These are phyloP conservation scores for Microsporum canis DNA, from an alignment of 2,329 filamentous ascomycete species.

Conservation along the genomic window DNA sequence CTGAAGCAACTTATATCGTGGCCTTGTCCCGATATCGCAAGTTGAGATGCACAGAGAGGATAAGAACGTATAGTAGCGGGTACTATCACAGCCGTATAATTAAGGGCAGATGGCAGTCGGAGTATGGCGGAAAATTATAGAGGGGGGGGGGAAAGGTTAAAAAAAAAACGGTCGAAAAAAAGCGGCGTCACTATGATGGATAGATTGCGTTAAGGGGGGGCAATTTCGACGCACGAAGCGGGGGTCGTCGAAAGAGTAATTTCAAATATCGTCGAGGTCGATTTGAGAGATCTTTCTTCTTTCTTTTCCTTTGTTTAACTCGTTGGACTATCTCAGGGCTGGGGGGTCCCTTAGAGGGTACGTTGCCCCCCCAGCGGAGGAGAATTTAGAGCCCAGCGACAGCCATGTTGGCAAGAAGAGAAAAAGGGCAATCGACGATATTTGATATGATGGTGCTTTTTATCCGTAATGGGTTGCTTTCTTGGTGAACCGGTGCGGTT, in stretches of 20 bases:
- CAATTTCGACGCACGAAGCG: slow-evolving; percentile 50
- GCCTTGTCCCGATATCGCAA: neutral
- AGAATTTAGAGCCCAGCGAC: slow-evolving; percentile 86
- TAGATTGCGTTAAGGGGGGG: slow-evolving; percentile 18
- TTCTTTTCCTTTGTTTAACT: slow-evolving; percentile 27
- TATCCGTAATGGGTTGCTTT: slow-evolving; percentile 6
- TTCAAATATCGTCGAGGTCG: slow-evolving; percentile 44
- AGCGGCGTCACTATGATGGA: neutral
- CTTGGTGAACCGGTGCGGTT: neutral
- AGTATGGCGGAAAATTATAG: neutral
- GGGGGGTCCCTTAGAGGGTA: slow-evolving; percentile 25
- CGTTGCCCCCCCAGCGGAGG: slow-evolving; percentile 52
- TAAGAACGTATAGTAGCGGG: neutral
- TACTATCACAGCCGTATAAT: neutral
- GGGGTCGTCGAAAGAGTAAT: slow-evolving; percentile 38
- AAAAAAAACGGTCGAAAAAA: neutral
- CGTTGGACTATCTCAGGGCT: slow-evolving; percentile 73
- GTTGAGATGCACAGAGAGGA: neutral
- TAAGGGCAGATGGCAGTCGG: neutral
- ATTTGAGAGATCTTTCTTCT: slow-evolving; percentile 43
- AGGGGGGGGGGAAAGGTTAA: neutral
- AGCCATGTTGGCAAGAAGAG: slow-evolving; percentile 55
- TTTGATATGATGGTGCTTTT: slow-evolving; percentile 29
- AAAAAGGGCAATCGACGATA: slow-evolving; percentile 53
- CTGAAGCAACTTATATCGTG: neutral